Base-by-base conservation (phyloP, 108 stramenopile species). In the Stephanodiscus triporus region DNA sequence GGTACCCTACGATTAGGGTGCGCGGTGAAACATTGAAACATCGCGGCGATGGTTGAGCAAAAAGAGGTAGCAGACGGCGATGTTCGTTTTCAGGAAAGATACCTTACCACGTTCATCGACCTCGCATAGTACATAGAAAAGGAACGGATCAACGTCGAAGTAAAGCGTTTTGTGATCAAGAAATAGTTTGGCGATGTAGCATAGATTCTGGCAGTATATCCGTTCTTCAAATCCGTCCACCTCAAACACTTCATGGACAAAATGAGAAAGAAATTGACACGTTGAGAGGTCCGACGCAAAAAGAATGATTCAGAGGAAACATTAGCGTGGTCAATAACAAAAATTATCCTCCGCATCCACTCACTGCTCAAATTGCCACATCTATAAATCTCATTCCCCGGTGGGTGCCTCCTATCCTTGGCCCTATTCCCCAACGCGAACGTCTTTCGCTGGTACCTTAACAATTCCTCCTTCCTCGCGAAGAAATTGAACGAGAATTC, bases 111-210 rank as follows among this genome's bases (percentile, higher is more conserved):
- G 58, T 19, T 91, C 93, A 80, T 97, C 96, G 30, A 91, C 89
- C 30, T 95, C 85, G 71, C 96, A 96, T 45, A 99, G 83, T 17
- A 99, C 92, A 73, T 99, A 99, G 80, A 99, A 99, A 57, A 95
- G 85, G 78, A 99, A 99, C 0, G 98, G 98, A 68, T 98, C 98
- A 13, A 98, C 98, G 82, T 99, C 99, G 73, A 90, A 99, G 78
- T 98, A 99, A 49, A 99, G 83, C 0, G 98, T 99, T 79, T 99
- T 99, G 89, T 99, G 99, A 78, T 99, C 99, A 38, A 99, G 83
- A 80, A 99, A 99, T 23, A 99, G 89, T 78, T 99, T 99, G 38
- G 99, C 98, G 59, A 99, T 74, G 17, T 97, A 92, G 73, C 98
- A 98, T 27, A 99, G 84, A 76, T 99, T 99, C 80, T 99, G 99